Evolutionary conservation across 495 filamentous ascomycete genomes (phyloP), one percentile per base, ranked within the genome.

Genomic region (Jackrogersella minutella): DNA sequence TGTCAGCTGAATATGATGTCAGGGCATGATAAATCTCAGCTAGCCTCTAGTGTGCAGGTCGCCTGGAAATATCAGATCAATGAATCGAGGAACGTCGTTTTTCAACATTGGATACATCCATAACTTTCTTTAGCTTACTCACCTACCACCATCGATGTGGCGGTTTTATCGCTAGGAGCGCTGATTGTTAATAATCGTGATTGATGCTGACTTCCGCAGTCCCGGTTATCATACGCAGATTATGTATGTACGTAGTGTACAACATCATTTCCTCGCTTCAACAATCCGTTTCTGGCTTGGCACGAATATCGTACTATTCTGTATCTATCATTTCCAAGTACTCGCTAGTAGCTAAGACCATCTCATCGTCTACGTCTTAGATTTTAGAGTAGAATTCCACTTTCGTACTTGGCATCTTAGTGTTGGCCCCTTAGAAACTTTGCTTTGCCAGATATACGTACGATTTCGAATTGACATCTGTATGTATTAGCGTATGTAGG

Each of bases 1-100:
- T 61, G 52, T 58, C 43, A 65, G 61, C 66, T 69, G 66, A 69
- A 62, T n/a, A n/a, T 62, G 61, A 62, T 62, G 61, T 65, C 61
- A 65, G 57, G 61, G 61, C 56, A 47, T 54, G 40, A 61, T 37
- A 31, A 19, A 50, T 40, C 50, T 69, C 66, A 69, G 61, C 66
- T 65, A 56, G 56, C 66, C 61, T 65, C 31, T 31, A 31, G 26
- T n/a, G n/a, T n/a, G 24, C 19, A 28, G 17, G 11, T 47, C 40
- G 40, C n/a, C n/a, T n/a, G 17, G 40, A 19, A 43, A 21, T 43
- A 43, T 46, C 21, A 46, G 41, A 19, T 46, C 13, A 3, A 46
- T 11, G 14, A 17, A 11, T 13, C 19, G 41, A 21, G 41, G 41
- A 26, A 46, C 19, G 10, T 46, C 19, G 19, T 24, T 9, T 24